Evolutionary conservation across 352 stramenopile genomes (phyloP).

Genomic region (Pythium oligandrum): DNA sequence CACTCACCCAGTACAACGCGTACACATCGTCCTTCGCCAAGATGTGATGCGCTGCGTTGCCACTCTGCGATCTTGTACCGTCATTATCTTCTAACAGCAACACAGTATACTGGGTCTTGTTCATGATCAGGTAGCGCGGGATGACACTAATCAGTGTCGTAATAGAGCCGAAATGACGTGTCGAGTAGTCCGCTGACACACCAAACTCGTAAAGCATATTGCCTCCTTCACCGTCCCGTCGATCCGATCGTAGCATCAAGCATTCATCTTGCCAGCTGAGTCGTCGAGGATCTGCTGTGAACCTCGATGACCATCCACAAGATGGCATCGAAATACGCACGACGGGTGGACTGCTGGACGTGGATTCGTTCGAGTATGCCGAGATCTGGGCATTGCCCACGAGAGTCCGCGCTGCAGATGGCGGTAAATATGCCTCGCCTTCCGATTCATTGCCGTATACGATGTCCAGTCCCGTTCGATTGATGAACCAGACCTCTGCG

Average conservation of each 20-base stretch:
- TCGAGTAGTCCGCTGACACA: constrained; percentile 77
- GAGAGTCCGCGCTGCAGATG: constrained; percentile 42
- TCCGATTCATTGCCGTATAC: constrained; percentile 69
- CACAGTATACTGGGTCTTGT: constrained; percentile 58
- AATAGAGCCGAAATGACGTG: constrained; percentile 74
- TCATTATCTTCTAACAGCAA: constrained; percentile 50
- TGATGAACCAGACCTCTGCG: constrained; percentile 79
- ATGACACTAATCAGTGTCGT: constrained; percentile 84
- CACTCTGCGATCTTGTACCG: constrained; percentile 1
- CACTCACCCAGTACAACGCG: constrained; percentile 72
- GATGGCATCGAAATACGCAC: constrained; percentile 53
- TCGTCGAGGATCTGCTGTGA: constrained; percentile 62
- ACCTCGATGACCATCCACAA: constrained; percentile 65
- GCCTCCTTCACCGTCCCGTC: constrained; percentile 12
- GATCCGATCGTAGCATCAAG: constrained; percentile 40
- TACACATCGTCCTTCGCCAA: constrained; percentile 66
- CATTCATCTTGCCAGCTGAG: constrained; percentile 86
- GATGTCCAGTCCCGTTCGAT: constrained; percentile 70
- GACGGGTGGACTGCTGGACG: constrained; percentile 25
- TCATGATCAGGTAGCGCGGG: constrained; percentile 73
- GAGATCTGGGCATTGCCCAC: constrained; percentile 74
- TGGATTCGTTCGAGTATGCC: constrained; percentile 45
- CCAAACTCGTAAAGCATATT: constrained; percentile 77
- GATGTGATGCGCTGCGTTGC: constrained; percentile 68
- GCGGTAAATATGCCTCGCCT: constrained; percentile 52